These are phyloP conservation scores for Mycena polygramma DNA, from an alignment of 768 basidiomycete genomes.

Conservation along the genomic window DNA sequence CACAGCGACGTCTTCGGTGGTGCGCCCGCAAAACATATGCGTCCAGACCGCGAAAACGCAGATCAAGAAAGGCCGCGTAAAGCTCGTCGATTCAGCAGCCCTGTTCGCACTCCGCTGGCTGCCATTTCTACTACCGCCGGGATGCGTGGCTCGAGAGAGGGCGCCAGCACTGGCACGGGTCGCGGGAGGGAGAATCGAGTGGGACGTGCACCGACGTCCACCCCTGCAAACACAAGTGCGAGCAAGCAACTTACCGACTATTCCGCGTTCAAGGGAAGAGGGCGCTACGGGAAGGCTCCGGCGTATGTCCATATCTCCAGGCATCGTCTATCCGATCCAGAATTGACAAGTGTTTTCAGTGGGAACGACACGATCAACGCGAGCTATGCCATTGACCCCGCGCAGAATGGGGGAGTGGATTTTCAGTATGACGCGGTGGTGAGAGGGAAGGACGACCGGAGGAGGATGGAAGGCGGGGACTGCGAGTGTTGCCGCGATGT, in stretches of 20 bases:
- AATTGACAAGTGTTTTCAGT: slow-evolving; percentile 32
- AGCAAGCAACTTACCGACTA: slow-evolving; percentile 53
- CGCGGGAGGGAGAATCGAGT: slow-evolving; percentile 41
- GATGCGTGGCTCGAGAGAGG: slow-evolving; percentile 14
- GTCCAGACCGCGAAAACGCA: slow-evolving; percentile 9
- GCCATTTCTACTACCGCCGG: neutral
- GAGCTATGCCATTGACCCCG: slow-evolving; percentile 74
- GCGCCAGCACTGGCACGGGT: slow-evolving; percentile 30
- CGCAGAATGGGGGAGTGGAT: slow-evolving; percentile 71
- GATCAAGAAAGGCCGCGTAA: slow-evolving; percentile 34
- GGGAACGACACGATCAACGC: slow-evolving; percentile 68
- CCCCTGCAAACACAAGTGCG: slow-evolving; percentile 41
- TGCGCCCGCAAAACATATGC: neutral
- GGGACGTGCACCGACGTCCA: slow-evolving; percentile 28
- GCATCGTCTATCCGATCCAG: neutral
- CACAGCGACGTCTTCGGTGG: slow-evolving; percentile 23
- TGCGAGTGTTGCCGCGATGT: slow-evolving; percentile 89
- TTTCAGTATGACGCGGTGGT: slow-evolving; percentile 86
- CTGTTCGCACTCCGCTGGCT: slow-evolving; percentile 24
- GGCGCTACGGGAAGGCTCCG: slow-evolving; percentile 64
- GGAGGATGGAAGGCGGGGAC: slow-evolving; percentile 77
- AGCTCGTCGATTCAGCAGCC: slow-evolving; percentile 33
- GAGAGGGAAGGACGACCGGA: slow-evolving; percentile 72
- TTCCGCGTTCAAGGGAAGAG: slow-evolving; percentile 67
- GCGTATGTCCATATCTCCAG: slow-evolving; percentile 12